Conservation (phyloP, 768 basidiomycete genomes). For the Royoungia palumana region DNA sequence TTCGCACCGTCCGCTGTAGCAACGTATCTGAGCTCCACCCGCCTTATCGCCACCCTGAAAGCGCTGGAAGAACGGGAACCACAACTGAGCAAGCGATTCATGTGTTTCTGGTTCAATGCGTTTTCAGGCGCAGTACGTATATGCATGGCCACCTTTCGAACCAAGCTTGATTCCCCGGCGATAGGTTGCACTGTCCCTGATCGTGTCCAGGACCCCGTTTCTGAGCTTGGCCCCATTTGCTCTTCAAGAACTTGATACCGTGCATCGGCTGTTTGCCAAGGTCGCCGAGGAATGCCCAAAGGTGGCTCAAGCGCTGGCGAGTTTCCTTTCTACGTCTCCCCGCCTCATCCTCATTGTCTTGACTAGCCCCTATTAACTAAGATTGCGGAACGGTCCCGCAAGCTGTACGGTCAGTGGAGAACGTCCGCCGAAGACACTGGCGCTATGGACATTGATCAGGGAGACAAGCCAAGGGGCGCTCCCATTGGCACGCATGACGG, state of each 20-base stretch:
- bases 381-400: constrained; percentile 49
- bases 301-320: constrained; percentile 56
- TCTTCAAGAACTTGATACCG: constrained; percentile 56
- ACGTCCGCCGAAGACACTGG: constrained; percentile 17
- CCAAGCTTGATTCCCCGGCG: constrained; percentile 1
- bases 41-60: constrained; percentile 55
- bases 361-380: constrained; percentile 54
- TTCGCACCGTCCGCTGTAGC: constrained; percentile 71
- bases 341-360: constrained; percentile 7
- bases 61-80: constrained; percentile 55
- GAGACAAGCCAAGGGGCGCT: neutral
- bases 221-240: constrained; percentile 57
- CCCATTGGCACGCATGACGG: constrained; percentile 1
- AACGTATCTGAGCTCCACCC: constrained; percentile 58
- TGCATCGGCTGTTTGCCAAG: constrained; percentile 53
- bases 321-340: constrained; percentile 16
- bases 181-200: constrained; percentile 62
- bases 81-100: constrained; percentile 59
- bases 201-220: constrained; percentile 60
- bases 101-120: constrained; percentile 72
- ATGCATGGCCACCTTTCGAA: neutral
- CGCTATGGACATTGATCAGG: constrained; percentile 29
- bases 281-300: constrained; percentile 59
- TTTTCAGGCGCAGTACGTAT: constrained; percentile 67
- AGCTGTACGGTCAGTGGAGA: constrained; percentile 41